Conservation (phyloP, 805 yeast genomes). For the Nakazawaea molendinolei region DNA sequence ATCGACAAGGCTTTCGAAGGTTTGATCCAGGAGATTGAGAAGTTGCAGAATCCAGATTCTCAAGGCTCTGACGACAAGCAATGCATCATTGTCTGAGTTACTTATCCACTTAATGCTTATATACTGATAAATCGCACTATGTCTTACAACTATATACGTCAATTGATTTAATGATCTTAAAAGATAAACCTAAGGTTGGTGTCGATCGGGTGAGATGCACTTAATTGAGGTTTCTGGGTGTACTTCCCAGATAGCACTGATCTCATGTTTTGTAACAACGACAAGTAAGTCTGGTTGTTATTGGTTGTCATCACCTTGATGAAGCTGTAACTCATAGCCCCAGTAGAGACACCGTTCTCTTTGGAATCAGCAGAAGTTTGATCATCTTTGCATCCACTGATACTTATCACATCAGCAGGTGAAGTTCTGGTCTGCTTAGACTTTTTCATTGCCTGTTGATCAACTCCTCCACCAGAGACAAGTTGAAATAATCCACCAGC, state of each 20-base stretch:
- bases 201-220: constrained; percentile 79
- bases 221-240: constrained; percentile 77
- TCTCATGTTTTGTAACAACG: constrained; percentile 68
- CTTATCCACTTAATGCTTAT: no score
- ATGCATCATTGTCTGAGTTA: constrained; percentile 43
- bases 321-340: constrained; percentile 75
- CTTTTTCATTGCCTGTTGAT: constrained; percentile 27
- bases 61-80: constrained; percentile 34
- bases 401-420: constrained; percentile 61
- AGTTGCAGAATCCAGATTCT: constrained; percentile 46
- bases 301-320: constrained; percentile 49
- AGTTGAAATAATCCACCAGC: constrained; percentile 35
- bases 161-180: not conserved
- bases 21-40: constrained; percentile 56
- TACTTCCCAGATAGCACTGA: constrained; percentile 52
- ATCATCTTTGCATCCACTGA: constrained; percentile 69
- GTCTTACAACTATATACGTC: no score
- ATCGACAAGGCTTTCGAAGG: constrained; percentile 49
- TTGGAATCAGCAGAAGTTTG: constrained; percentile 69
- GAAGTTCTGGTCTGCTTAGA: constrained; percentile 45
- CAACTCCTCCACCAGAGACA: constrained; percentile 32
- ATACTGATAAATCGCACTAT: no score
- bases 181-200: constrained; percentile 33
- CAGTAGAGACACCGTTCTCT: constrained; percentile 58
- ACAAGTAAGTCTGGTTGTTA: constrained; percentile 61